Percentiles rank a stretch among this genome's conserved stretches.
phyloP scores from a whole-genome alignment of 2,329 filamentous ascomycete genomes.

The Microsporum canis region DNA sequence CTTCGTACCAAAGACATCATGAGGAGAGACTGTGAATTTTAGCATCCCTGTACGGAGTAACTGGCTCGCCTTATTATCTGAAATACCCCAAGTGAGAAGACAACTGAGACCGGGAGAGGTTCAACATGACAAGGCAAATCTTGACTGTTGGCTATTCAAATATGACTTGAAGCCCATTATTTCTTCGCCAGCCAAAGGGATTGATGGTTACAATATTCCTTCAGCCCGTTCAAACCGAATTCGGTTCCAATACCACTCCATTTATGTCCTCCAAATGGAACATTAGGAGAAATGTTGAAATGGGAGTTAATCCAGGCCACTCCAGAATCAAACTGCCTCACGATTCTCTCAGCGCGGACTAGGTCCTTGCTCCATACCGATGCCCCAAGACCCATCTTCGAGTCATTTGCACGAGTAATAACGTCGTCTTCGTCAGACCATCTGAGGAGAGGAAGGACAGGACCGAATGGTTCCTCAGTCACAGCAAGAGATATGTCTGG shows the following conservation, averaged over 20 bases:
- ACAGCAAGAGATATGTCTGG: constrained; percentile 43
- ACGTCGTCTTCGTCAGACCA: constrained; percentile 44
- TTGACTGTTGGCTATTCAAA: not conserved
- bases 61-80: not conserved
- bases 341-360: constrained; percentile 39
- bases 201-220: constrained; percentile 20
- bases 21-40: no score
- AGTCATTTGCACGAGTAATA: constrained; percentile 37
- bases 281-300: constrained; percentile 37
- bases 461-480: constrained; percentile 49
- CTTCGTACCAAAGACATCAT: no score
- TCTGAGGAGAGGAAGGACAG: constrained; percentile 49
- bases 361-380: constrained; percentile 44
- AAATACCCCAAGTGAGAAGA: no score
- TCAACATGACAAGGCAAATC: not conserved
- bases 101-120: not conserved
- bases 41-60: no score
- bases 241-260: constrained; percentile 27
- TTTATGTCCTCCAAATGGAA: constrained; percentile 26
- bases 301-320: constrained; percentile 46
- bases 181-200: constrained; percentile 4
- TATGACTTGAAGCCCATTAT: not conserved
- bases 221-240: constrained; percentile 20
- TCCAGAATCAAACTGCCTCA: constrained; percentile 41
- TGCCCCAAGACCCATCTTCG: constrained; percentile 41